Base-by-base conservation (phyloP, 1,139 yeast genomes). In the Yamadazyma buinensis region DNA sequence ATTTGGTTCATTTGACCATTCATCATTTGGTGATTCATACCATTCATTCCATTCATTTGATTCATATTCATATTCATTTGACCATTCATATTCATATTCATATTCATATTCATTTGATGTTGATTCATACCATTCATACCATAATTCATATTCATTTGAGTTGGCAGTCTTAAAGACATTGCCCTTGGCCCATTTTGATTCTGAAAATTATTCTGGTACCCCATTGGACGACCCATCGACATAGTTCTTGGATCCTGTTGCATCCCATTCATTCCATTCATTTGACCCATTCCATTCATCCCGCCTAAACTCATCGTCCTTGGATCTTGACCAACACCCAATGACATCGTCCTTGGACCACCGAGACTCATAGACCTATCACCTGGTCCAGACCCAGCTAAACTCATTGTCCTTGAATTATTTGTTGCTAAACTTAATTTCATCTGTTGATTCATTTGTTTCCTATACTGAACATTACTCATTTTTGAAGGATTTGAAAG, bases 371-470 rank as follows among this genome's bases (percentile, higher is more conserved):
- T 37, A 5, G 19, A 5, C 19, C 19, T 17, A 17, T 17, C 19
- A 19, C 23, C 17, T 13, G 18, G 26, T 36, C 80, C 54, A 15
- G 84, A 76, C 83, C 77, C 77, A 2, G 85, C 66, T 27, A 69
- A 53, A 10, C 73, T 61, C 61, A 61, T 67, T 18, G 75, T 73
- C 29, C 75, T 54, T 1, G 77, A 76, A 33, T 72, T 61, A 33
- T 72, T 61, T n/a, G 61, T 57, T 13, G 67, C 69, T 47, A 70
- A 52, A 14, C 75, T 75, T 55, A 69, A 53, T 51, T 84, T 83
- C 62, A 79, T 81, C 54, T 78, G 82, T 10, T 76, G 78, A 36
- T 80, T 79, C 72, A 79, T 70, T 45, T 74, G 81, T 47, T 81
- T 83, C 43, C 94, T 64, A 51, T 84, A 83, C 41, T 79, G 80